phyloP scores from a whole-genome alignment of 2,329 filamentous ascomycete genomes.

The Coniella vitis region DNA sequence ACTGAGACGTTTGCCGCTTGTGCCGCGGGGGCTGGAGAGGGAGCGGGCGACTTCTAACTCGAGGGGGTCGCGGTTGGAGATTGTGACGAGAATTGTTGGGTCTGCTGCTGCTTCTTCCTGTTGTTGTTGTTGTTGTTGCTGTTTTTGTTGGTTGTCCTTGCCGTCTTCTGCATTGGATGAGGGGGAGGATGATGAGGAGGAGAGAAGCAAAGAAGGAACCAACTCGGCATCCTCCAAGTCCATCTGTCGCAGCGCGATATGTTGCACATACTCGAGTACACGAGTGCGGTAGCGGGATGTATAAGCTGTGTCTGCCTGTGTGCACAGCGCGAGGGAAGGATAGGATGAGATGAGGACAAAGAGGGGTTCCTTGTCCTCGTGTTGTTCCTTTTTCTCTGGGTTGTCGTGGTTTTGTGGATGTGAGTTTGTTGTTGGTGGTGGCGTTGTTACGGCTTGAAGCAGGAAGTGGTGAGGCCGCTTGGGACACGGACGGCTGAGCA shows the following conservation, averaged over 20 bases:
- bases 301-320: conserved; percentile 13
- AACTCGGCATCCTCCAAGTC: conserved; percentile 13
- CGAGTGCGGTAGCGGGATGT: conserved; percentile 6
- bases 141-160: neutral
- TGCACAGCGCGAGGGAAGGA: conserved; percentile 14
- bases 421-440: neutral
- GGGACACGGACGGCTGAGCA: conserved; percentile 2
- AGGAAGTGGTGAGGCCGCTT: conserved; percentile 14
- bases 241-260: conserved; percentile 9
- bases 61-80: conserved; percentile 8
- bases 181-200: neutral
- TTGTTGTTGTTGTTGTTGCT: neutral
- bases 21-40: conserved; percentile 4
- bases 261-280: conserved; percentile 3
- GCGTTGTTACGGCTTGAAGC: conserved; percentile 1
- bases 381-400: too few species aligned
- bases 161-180: too few species aligned
- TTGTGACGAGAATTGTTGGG: conserved; percentile 3
- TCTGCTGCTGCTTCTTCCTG: neutral
- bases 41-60: conserved; percentile 6
- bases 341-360: conserved; percentile 14
- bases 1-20: neutral
- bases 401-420: too few species aligned
- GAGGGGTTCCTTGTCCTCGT: neutral
- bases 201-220: conserved; percentile 7